These are phyloP conservation scores for Oenanthe sinensis DNA, from an alignment of 129 eudicot species.

Conservation along the genomic window DNA sequence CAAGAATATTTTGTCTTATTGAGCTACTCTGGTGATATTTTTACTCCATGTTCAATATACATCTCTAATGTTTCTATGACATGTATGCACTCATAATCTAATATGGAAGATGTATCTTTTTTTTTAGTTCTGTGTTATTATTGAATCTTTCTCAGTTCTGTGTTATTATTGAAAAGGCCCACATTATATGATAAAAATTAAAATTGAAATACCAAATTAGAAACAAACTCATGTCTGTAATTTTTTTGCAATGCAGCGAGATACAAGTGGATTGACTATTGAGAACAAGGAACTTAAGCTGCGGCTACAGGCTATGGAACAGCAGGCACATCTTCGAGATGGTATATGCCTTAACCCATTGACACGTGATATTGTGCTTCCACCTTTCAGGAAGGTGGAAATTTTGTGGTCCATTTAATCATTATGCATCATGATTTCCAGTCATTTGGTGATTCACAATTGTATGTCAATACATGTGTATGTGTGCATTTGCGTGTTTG, in stretches of 20 bases:
- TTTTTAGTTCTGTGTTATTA: background rate
- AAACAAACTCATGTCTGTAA: slow-evolving; percentile 4
- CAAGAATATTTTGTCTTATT: background rate
- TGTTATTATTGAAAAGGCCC: background rate
- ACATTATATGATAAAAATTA: background rate
- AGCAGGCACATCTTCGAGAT: slow-evolving; percentile 79
- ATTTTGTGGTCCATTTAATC: background rate
- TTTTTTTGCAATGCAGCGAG: slow-evolving; percentile 47
- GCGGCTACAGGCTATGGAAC: slow-evolving; percentile 85
- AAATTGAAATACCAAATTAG: background rate
- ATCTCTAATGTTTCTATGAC: background rate
- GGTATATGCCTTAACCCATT: slow-evolving; percentile 30
- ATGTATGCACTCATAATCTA: background rate
- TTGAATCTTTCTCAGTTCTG: background rate
- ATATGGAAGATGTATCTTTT: background rate
- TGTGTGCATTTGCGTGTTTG: background rate
- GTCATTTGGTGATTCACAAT: background rate
- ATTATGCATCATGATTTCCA: background rate
- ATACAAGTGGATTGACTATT: slow-evolving; percentile 56
- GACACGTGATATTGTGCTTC: background rate
- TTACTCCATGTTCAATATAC: background rate
- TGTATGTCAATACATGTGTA: background rate
- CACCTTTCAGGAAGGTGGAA: too few species aligned
- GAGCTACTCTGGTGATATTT: background rate
- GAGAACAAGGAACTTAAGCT: slow-evolving; percentile 90